Percentiles rank a stretch among this genome's conserved stretches.
These are phyloP conservation scores for Triadica sebifera DNA, from an alignment of 345 rosid species.

Conservation along the genomic window DNA sequence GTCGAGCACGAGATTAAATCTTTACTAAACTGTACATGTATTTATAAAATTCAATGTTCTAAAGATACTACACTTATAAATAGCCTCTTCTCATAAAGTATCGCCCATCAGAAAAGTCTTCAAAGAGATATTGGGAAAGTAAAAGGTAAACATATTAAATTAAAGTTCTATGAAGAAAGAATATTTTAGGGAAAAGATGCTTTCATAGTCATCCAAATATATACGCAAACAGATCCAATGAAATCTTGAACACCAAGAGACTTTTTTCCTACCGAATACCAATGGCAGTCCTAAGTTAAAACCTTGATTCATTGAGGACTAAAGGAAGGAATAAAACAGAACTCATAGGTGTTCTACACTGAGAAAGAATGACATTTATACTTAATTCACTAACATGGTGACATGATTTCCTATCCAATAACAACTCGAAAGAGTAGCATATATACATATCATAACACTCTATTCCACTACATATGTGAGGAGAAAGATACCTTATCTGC, in stretches of 20 bases:
- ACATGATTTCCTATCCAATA: background rate
- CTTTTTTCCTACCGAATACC: background rate
- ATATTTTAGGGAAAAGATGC: background rate
- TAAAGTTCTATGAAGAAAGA: background rate
- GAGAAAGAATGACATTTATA: background rate
- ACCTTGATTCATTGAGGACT: background rate
- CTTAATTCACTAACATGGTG: background rate
- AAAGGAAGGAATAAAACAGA: background rate
- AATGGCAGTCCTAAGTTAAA: background rate
- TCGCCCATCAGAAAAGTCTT: background rate
- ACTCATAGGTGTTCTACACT: background rate
- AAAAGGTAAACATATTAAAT: background rate
- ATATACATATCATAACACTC: background rate
- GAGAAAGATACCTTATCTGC: slow-evolving; percentile 47
- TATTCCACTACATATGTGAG: background rate
- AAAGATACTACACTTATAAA: background rate
- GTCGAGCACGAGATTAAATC: background rate
- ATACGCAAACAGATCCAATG: background rate
- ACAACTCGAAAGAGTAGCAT: background rate
- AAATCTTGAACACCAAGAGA: background rate
- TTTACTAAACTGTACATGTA: background rate
- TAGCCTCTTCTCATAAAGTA: background rate
- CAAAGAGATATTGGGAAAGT: background rate
- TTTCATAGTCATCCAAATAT: background rate
- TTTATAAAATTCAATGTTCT: background rate